A percentile compares a stretch with the other conserved stretches of the same genome.
Evolutionary conservation across 2,329 filamentous ascomycete species (phyloP).

Genomic region (Epicoccum nigrum): DNA sequence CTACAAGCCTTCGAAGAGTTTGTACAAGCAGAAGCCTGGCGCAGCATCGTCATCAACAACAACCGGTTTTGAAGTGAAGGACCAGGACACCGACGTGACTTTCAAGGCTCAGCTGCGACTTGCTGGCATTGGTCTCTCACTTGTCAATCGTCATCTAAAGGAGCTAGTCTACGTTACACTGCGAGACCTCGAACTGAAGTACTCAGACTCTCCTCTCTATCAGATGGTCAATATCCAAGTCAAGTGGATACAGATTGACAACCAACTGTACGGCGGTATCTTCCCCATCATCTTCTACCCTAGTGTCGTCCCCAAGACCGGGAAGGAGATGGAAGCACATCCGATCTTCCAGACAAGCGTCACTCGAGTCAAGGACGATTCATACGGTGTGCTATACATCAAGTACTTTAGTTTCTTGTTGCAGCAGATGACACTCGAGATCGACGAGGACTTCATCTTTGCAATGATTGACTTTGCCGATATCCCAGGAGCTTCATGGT

Average conservation of each 20-base stretch:
- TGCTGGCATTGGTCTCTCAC: conserved; percentile 87
- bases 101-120: conserved; percentile 89
- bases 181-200: conserved; percentile 87
- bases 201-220: conserved; percentile 90
- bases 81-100: conserved; percentile 83
- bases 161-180: conserved; percentile 94
- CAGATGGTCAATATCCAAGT: conserved; percentile 89
- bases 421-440: conserved; percentile 97
- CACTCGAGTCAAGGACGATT: conserved; percentile 96
- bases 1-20: conserved; percentile 88
- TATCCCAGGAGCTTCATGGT: conserved; percentile 87
- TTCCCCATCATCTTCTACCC: conserved; percentile 98
- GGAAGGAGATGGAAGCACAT: conserved; percentile 93
- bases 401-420: conserved; percentile 94
- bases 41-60: conserved; percentile 63
- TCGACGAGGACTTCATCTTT: conserved; percentile 98
- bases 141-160: conserved; percentile 89
- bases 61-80: conserved; percentile 90
- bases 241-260: conserved; percentile 99
- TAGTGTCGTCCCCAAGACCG: conserved; percentile 95
- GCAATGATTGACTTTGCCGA: conserved; percentile 94
- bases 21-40: conserved; percentile 74
- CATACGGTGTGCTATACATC: conserved; percentile 96
- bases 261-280: conserved; percentile 96
- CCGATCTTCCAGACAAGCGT: conserved; percentile 92